Base-by-base conservation (phyloP, 306 rosid genomes). In the Gillenia trifoliata region DNA sequence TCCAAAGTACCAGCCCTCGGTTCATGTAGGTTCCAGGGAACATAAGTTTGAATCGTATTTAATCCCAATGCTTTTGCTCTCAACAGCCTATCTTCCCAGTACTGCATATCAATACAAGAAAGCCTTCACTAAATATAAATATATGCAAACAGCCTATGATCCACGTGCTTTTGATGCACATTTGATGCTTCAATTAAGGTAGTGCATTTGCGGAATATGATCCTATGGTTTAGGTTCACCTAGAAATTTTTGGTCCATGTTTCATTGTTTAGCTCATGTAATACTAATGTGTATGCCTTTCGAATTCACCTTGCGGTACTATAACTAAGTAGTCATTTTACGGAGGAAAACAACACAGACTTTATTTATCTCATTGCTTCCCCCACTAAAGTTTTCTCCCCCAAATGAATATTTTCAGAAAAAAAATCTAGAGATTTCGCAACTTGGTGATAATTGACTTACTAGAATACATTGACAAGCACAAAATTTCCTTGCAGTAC, bases 11-110 rank as follows among this genome's bases (percentile, higher is more conserved):
- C 97, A 1, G 93, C 86, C 60, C 67, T 72, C 76, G 96, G 94
- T 84, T 94, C 97, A 69, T 94, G 98, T 70, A 90, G 83, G 84
- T 94, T 94, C 98, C 98, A 91, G 57, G 98, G 97, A 77, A 91
- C 83, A 81, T 94, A 94, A 66, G 94, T 90, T 75, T 91, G 96
- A 83, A 94, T 89, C 0, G 97, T 88, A 75, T 91, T 94, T 81
- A 94, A 86, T 49, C 98, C 98, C 89, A 94, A 76, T 4, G 98
- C 95, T 85, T 87, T 94, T 59, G 96, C 98, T 88, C 87, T 91
- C 75, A 91, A 80, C 71, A 94, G 75, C 83, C 98, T 91, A 82
- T 94, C 97, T 74, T 94, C 97, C 98, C 98, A 91, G 80, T 89
- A 87, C 98, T 94, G 87, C 85, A 81, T 28, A 77, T 10, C 28